These are phyloP conservation scores for Guillardia theta DNA, from an alignment of 78 protist genomes.

Conservation along the genomic window DNA sequence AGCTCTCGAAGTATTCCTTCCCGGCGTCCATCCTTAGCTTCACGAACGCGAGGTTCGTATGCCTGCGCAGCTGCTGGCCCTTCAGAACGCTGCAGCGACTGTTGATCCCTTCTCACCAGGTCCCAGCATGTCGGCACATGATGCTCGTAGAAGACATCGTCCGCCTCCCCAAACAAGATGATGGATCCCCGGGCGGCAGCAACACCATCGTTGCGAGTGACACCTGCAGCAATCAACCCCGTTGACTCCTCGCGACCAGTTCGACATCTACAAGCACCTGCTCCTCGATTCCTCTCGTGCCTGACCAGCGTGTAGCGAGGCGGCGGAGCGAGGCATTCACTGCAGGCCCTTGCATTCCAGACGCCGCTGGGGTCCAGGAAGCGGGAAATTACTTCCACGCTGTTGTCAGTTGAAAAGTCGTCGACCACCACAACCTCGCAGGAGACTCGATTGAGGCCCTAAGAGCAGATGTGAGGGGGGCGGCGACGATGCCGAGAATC, in stretches of 20 bases:
- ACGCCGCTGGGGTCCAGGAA: neutral
- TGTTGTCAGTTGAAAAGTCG: neutral
- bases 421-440: slow-evolving; percentile 15
- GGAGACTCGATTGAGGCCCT: neutral
- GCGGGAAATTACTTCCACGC: neutral
- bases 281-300: neutral
- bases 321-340: neutral
- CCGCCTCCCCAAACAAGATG: neutral
- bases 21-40: slow-evolving; percentile 33
- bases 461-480: neutral
- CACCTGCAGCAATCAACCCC: neutral
- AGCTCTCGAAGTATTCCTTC: neutral
- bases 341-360: neutral
- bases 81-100: no score
- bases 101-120: neutral
- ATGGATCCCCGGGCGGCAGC: neutral
- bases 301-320: neutral
- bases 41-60: neutral
- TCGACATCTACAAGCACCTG: no score
- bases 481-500: neutral
- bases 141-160: slow-evolving; percentile 5
- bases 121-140: slow-evolving; percentile 21
- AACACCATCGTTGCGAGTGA: neutral
- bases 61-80: no score
- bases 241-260: no score